Base-by-base conservation (phyloP, 1,284 basidiomycete species). In the Malassezia sympodialis region DNA sequence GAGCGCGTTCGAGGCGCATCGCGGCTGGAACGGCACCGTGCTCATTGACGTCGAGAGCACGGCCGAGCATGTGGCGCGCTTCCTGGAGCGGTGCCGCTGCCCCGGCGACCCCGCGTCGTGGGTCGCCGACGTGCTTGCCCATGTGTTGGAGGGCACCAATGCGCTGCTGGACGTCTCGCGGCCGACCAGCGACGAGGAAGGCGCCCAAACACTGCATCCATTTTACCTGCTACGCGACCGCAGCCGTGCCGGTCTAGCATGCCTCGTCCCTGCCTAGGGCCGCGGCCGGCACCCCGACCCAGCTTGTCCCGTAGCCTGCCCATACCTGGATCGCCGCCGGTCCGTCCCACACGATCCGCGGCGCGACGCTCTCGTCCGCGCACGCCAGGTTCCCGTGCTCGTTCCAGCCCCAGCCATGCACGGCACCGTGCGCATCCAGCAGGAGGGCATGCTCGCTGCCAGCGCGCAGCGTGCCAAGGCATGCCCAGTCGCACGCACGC, bases 41-140 rank as follows among this genome's bases (percentile, higher is more conserved):
- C 58, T 69, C 26, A 62, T 73, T 40, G 70, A 71, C 48, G 63
- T 63, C 8, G 68, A 75, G 37, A 69, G 72, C 27, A 73, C 70
- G 8, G 52, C 67, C 3, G 72, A 73, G 51, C 64, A 69, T 34
- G 70, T 69, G 7, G 66, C 63, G 41, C 67, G 63, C 34, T 46
- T 73, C 17, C 59, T 73, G 11, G 46, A 45, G 19, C 48, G 71
- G 14, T 72, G 69, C 46, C 57, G 47, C 27, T 35, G 43, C 35
- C 55, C 55, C 15, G 14, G 11, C 24, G 55, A 57, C 15, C 30
- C 49, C 4, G 23, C 32, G 19, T 14, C 35, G 35, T 35, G 55
- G 23, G 17, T 28, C 31, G 21, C 24, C 11, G 12, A 24, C 4
- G 24, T 58, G 32, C 43, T 50, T 6, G 26, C 39, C 4, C 21